A percentile compares a stretch with the other conserved stretches of the same genome.
Conservation (phyloP, 2,329 filamentous ascomycete genomes). For the Paracamarosporium sp. region DNA sequence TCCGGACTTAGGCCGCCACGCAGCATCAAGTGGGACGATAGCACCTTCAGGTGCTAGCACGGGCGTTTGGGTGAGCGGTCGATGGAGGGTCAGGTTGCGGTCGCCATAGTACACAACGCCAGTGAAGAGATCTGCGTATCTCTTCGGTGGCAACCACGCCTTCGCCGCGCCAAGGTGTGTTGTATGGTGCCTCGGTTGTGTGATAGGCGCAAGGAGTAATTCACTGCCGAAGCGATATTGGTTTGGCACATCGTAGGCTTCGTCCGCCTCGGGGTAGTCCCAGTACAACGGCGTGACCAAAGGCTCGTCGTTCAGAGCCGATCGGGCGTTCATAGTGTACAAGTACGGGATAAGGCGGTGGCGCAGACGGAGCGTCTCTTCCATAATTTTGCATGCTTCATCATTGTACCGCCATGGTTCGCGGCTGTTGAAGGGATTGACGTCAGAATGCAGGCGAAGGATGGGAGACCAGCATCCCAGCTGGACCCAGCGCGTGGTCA, state of each 20-base stretch:
- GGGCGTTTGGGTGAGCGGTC: constrained; percentile 58
- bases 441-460: constrained; percentile 65
- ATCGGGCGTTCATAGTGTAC: constrained; percentile 62
- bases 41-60: constrained; percentile 64
- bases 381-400: constrained; percentile 56
- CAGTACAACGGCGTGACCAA: constrained; percentile 70
- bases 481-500: constrained; percentile 67
- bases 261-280: constrained; percentile 59
- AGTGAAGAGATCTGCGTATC: constrained; percentile 65
- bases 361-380: constrained; percentile 59
- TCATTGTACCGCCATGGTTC: constrained; percentile 66
- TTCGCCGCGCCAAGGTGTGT: constrained; percentile 58
- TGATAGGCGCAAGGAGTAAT: constrained; percentile 64
- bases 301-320: constrained; percentile 55
- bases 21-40: constrained; percentile 63
- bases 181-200: constrained; percentile 54
- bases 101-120: constrained; percentile 65
- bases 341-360: constrained; percentile 68
- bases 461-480: constrained; percentile 68
- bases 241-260: constrained; percentile 64
- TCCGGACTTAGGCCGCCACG: constrained; percentile 54
- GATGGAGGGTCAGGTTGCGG: constrained; percentile 59
- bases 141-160: constrained; percentile 63
- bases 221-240: constrained; percentile 66
- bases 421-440: constrained; percentile 65